Evolutionary conservation across 139 green algal species (phyloP).

Genomic region (Coelastrella sp.): DNA sequence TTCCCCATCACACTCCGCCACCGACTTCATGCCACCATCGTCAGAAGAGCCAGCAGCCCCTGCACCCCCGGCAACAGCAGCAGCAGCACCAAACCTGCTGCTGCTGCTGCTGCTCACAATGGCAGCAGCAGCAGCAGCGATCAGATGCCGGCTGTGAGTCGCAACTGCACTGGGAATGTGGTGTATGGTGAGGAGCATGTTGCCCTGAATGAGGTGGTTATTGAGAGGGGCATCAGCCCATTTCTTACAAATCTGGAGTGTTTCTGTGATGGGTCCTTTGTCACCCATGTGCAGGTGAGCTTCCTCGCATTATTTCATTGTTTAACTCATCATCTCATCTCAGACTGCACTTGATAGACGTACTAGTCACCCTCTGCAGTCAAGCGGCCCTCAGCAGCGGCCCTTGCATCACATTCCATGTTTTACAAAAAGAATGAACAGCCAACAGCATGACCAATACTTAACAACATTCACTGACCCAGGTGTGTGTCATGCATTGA

Average conservation of each 20-base stretch:
- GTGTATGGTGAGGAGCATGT: slow-evolving; percentile 52
- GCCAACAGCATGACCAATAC: not conserved
- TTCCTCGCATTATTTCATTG: not conserved
- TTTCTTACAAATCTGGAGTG: slow-evolving; percentile 89
- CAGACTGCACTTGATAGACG: not conserved
- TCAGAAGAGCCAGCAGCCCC: slow-evolving; percentile 51
- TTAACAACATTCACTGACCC: too few relatives aligned
- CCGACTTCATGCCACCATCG: slow-evolving; percentile 82
- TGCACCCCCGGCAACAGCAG: not conserved
- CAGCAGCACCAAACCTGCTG: slow-evolving; percentile 21
- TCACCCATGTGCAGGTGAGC: slow-evolving; percentile 79
- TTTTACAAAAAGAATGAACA: not conserved
- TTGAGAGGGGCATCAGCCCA: slow-evolving; percentile 86
- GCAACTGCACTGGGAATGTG: not conserved
- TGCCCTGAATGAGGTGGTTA: slow-evolving; percentile 93
- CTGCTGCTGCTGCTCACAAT: not conserved
- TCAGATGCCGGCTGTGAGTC: not conserved
- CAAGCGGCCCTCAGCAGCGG: too few relatives aligned
- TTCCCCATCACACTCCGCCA: slow-evolving; percentile 89
- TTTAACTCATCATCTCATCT: not conserved
- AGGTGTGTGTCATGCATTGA: too few relatives aligned
- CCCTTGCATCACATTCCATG: too few relatives aligned
- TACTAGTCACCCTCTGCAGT: too few relatives aligned
- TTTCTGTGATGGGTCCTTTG: slow-evolving; percentile 81
- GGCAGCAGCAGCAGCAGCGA: slow-evolving; percentile 13